A percentile compares a stretch with the other conserved stretches of the same genome.
Evolutionary conservation across 768 basidiomycete genomes (phyloP).

Genomic region (Boletus sp.): DNA sequence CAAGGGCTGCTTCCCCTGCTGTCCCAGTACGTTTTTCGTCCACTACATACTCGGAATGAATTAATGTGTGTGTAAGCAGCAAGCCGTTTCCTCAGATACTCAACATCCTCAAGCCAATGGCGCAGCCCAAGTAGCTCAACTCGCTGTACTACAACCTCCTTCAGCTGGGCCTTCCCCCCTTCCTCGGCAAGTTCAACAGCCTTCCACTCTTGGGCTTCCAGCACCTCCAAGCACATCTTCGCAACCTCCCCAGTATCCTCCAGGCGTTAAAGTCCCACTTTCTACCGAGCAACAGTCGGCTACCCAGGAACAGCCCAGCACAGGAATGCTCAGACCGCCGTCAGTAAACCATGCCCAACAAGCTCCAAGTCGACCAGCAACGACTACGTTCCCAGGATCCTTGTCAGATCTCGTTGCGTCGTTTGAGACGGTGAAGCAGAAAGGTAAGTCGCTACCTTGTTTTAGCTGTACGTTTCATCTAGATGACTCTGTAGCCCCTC

Average conservation of each 20-base stretch:
- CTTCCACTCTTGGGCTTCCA: slow-evolving; percentile 29
- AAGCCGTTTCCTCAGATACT: slow-evolving; percentile 36
- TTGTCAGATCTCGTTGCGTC: slow-evolving; percentile 91
- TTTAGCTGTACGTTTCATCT: neutral
- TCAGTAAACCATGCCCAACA: slow-evolving; percentile 50
- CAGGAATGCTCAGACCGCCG: slow-evolving; percentile 51
- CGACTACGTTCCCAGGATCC: slow-evolving; percentile 72
- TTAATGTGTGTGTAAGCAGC: slow-evolving; percentile 33
- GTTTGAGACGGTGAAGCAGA: slow-evolving; percentile 96
- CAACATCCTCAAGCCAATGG: slow-evolving; percentile 41
- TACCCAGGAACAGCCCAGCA: slow-evolving; percentile 33
- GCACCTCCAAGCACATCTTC: slow-evolving; percentile 15
- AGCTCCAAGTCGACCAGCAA: slow-evolving; percentile 38
- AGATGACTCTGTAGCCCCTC: slow-evolving; percentile 50
- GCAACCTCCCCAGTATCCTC: slow-evolving; percentile 57
- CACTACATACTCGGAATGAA: slow-evolving; percentile 11
- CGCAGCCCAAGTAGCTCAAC: slow-evolving; percentile 22
- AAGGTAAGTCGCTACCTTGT: slow-evolving; percentile 54
- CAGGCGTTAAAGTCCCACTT: slow-evolving; percentile 61
- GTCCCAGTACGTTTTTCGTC: slow-evolving; percentile 38
- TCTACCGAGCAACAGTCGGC: slow-evolving; percentile 39
- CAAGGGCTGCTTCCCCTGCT: slow-evolving; percentile 42
- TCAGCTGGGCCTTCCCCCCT: slow-evolving; percentile 45
- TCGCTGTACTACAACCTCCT: slow-evolving; percentile 32
- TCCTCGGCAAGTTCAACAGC: slow-evolving; percentile 49